Conservation (phyloP, 1,284 basidiomycete species). For the Trichosporon sp. region DNA sequence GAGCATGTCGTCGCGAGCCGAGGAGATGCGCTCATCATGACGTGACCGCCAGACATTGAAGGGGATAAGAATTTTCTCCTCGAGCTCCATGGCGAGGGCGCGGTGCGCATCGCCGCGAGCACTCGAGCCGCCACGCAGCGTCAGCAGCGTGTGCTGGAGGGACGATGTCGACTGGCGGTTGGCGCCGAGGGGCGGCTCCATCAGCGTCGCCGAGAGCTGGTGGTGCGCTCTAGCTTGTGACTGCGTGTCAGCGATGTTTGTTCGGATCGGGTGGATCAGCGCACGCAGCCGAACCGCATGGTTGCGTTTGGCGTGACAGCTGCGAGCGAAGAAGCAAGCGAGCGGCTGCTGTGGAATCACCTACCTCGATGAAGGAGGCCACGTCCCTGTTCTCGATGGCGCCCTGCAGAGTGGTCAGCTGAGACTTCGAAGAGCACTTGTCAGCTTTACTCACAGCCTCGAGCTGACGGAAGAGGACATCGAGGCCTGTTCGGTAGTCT, state of each 20-base stretch:
- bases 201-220: constrained; percentile 51
- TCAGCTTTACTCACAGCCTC: constrained; percentile 58
- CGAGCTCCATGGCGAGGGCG: constrained; percentile 37
- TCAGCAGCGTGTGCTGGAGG: constrained; percentile 38
- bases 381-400: constrained; percentile 71
- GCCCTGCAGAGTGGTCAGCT: constrained; percentile 22
- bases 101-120: constrained; percentile 40
- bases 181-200: constrained; percentile 15
- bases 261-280: too few relatives aligned
- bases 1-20: constrained; percentile 50
- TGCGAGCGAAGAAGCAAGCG: not conserved
- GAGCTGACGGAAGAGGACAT: constrained; percentile 68
- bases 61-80: constrained; percentile 32
- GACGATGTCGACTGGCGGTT: constrained; percentile 28
- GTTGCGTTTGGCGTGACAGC: not conserved
- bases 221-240: constrained; percentile 53
- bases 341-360: too few relatives aligned
- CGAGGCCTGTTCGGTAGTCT: constrained; percentile 74
- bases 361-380: constrained; percentile 69
- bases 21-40: constrained; percentile 37
- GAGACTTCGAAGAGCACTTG: too few relatives aligned
- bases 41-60: constrained; percentile 41
- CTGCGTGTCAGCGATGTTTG: constrained; percentile 30
- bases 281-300: too few relatives aligned
- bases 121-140: constrained; percentile 30